Conservation (phyloP, 805 yeast genomes). For the Yarrowia hollandica region DNA sequence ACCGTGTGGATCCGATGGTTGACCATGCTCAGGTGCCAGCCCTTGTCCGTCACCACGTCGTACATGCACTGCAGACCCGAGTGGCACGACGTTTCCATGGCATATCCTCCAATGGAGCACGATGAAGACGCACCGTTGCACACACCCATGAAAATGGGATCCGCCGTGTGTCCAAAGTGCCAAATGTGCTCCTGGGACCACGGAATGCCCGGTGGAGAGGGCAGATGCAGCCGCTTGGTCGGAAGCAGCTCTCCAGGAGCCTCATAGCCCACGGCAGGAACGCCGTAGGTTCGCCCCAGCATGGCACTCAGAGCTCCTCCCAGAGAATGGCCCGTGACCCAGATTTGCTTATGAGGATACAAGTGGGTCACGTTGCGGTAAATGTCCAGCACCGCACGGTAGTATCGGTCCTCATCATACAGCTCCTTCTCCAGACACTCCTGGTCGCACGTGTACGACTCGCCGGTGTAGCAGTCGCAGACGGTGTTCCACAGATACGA, state of each 20-base stretch:
- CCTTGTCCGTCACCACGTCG: conserved; percentile 83
- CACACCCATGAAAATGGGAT: conserved; percentile 94
- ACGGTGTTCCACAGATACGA: conserved; percentile 92
- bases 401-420: conserved; percentile 73
- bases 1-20: conserved; percentile 91
- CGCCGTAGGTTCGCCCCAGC: conserved; percentile 83
- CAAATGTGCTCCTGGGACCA: conserved; percentile 76
- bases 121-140: conserved; percentile 91
- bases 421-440: conserved; percentile 79
- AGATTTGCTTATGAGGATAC: conserved; percentile 67
- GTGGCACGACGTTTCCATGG: conserved; percentile 95
- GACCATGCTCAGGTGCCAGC: conserved; percentile 85
- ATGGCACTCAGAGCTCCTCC: conserved; percentile 86
- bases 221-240: conserved; percentile 78
- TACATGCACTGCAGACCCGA: conserved; percentile 84
- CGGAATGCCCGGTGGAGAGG: conserved; percentile 89
- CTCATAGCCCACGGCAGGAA: conserved; percentile 87
- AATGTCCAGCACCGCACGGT: conserved; percentile 72
- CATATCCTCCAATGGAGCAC: conserved; percentile 91
- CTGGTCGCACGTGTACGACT: conserved; percentile 84
- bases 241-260: conserved; percentile 92
- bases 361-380: conserved; percentile 65
- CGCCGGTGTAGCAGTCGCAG: conserved; percentile 82
- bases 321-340: conserved; percentile 94
- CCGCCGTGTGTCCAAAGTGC: conserved; percentile 97